Evolutionary conservation across 2,329 filamentous ascomycete species (phyloP), one percentile per base, ranked within the genome.

Genomic region (Pseudogymnoascus sp.): DNA sequence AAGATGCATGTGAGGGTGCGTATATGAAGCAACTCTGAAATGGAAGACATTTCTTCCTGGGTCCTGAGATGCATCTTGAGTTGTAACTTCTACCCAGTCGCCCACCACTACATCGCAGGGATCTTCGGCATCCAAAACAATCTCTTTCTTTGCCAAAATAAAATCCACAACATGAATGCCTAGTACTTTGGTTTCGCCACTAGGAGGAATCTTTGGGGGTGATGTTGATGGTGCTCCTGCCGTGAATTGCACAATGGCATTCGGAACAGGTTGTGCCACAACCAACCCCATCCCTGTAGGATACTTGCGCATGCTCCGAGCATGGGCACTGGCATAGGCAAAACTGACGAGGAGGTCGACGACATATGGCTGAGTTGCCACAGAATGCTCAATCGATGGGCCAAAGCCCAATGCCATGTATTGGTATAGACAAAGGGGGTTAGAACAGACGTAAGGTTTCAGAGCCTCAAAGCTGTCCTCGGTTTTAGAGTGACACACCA

Each of bases 381-480:
- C 89, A 71, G 96, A 91, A 71, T 93, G 86, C 72, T 97, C 92
- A 63, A 96, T 85, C 69, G 86, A 91, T 1, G 90, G 89, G 0
- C 92, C 93, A 70, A 96, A 87, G 0, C 91, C 91, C n/a, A 96
- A 79, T 14, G 84, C 81, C 81, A 96, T 89, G 76, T 95, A 96
- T 71, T 97, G 93, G 70, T 90, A 96, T 3, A 96, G 78, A 70
- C 93, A 97, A 2, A 97, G 75, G 12, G 79, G 80, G 39, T 82
- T 84, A 34, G 85, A 84, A 73, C 93, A 97, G 51, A 96, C 91
- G 66, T 89, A 91, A 2, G 89, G 89, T 68, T 90, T 91, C 65
- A 92, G 78, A 1, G 88, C 84, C 69, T 87, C 84, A 39, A 93
- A 86, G 0, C 23, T 39, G 7, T 84, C 82, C 1, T 81, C 80